A percentile compares a stretch with the other conserved stretches of the same genome.
phyloP scores from a whole-genome alignment of 768 basidiomycete species.

The Lactarius pseudohatsudake region DNA sequence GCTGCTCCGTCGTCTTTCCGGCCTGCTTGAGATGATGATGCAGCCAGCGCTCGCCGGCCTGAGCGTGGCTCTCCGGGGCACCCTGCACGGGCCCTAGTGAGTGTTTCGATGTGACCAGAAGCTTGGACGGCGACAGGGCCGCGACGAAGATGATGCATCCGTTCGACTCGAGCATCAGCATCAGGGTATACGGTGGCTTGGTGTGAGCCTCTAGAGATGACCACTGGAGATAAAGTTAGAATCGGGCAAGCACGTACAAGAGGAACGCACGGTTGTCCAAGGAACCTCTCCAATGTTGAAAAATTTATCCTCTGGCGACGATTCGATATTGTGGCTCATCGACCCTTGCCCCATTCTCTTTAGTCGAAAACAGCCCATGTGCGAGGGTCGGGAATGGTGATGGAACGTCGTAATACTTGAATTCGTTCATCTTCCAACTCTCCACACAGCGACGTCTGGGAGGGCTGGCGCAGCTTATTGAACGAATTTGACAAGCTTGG shows the following conservation, averaged over 20 bases:
- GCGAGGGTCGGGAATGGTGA: conserved; percentile 96
- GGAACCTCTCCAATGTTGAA: conserved; percentile 97
- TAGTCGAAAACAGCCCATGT: conserved; percentile 79
- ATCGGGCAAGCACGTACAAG: not conserved
- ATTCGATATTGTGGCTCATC: conserved; percentile 53
- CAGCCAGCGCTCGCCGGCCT: conserved; percentile 85
- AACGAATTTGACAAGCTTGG: conserved; percentile 65
- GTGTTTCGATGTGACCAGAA: conserved; percentile 92
- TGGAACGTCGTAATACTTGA: conserved; percentile 86
- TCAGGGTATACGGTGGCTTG: conserved; percentile 74
- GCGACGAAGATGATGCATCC: conserved; percentile 97
- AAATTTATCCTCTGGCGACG: conserved; percentile 92
- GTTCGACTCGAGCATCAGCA: conserved; percentile 92
- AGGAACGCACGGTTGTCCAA: conserved; percentile 82
- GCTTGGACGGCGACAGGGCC: conserved; percentile 68
- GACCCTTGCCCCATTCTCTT: conserved; percentile 35
- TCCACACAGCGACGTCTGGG: conserved; percentile 53
- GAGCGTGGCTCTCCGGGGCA: conserved; percentile 62
- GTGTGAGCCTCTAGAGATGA: conserved; percentile 66
- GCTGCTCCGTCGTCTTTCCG: conserved; percentile 67
- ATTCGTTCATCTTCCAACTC: conserved; percentile 99
- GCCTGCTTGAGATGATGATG: conserved; percentile 57
- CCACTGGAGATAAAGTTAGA: conserved; percentile 55
- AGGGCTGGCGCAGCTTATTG: conserved; percentile 58
- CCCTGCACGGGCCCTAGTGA: conserved; percentile 63